Evolutionary conservation across 2,329 filamentous ascomycete species (phyloP), one percentile per base, ranked within the genome.

Genomic region (Sporothrix brasiliensis): DNA sequence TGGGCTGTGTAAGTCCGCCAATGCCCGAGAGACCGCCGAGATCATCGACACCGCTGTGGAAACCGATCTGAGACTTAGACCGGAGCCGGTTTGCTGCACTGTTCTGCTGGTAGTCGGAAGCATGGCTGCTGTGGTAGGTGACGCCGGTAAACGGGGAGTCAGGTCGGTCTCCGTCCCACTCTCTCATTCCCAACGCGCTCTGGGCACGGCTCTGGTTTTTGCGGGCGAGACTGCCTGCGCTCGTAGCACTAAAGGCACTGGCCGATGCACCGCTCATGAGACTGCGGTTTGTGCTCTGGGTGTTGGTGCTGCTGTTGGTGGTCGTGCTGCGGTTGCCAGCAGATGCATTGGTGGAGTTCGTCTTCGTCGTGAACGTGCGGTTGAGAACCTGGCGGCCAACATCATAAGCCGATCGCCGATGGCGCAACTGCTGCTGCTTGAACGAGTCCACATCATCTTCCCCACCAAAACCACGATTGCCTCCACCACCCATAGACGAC

Each of bases 211-310:
- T 80, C 77, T 84, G 80, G 76, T 90, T 91, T 76, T 92, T 91
- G 72, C 94, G 88, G 41, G 93, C 94, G 74, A 96, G 88, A 80
- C 94, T 98, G 69, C 94, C 95, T 19, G 95, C 95, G 80, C 95
- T 98, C 19, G 95, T 98, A 67, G 93, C 92, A 79, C 94, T 98
- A 80, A 97, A 93, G 14, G 87, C 94, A 67, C 94, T 90, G 0
- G 95, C 95, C 68, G 95, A 98, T 68, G 88, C 86, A 3, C 94
- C 95, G 78, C 94, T 98, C 94, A 97, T 97, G 56, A 99, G 80
- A 76, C 92, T 98, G 75, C 91, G 88, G 75, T 90, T 89, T 19
- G 93, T 97, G 78, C 88, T 89, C 75, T 92, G 88, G 0, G 89
- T 92, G 3, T 84, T 84, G 47, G 83, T 88, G 75, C 90, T 94